Percentiles rank a stretch among this genome's conserved stretches.
phyloP scores from a whole-genome alignment of 2,329 filamentous ascomycete species.

The Gyromitra esculenta region DNA sequence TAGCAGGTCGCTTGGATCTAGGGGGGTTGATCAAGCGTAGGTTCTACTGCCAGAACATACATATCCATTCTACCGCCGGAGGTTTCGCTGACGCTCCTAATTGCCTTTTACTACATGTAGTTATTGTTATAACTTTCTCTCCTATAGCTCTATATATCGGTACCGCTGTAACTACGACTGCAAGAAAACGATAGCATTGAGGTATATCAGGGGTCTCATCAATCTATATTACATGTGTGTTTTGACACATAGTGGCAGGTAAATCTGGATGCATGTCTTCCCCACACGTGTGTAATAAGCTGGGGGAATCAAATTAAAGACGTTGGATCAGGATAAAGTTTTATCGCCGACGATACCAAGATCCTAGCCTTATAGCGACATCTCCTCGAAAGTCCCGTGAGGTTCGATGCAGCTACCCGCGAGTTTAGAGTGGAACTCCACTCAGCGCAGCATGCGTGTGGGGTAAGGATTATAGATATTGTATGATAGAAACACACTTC shows the following conservation, averaged over 20 bases:
- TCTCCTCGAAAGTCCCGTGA: constrained; percentile 7
- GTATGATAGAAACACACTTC: neutral
- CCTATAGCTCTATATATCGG: no score
- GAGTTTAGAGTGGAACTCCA: neutral
- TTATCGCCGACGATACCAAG: constrained; percentile 13
- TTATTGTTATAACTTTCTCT: neutral
- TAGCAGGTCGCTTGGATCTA: neutral
- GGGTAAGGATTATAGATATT: neutral
- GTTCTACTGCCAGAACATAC: neutral
- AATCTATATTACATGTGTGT: neutral
- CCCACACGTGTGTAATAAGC: constrained; percentile 2
- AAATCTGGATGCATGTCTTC: constrained; percentile 11
- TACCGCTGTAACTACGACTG: neutral
- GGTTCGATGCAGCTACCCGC: constrained; percentile 20
- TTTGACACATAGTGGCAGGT: constrained; percentile 13
- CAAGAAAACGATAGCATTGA: neutral
- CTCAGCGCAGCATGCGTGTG: neutral
- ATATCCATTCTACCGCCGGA: neutral
- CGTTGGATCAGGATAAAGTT: constrained; percentile 29
- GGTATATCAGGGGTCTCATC: neutral
- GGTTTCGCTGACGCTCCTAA: neutral
- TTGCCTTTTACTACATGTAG: neutral
- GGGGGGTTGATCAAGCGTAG: neutral
- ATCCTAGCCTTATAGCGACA: constrained; percentile 17
- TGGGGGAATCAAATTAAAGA: constrained; percentile 4